Conservation (phyloP, 2,329 filamentous ascomycete genomes). For the Aspergillus sp. region DNA sequence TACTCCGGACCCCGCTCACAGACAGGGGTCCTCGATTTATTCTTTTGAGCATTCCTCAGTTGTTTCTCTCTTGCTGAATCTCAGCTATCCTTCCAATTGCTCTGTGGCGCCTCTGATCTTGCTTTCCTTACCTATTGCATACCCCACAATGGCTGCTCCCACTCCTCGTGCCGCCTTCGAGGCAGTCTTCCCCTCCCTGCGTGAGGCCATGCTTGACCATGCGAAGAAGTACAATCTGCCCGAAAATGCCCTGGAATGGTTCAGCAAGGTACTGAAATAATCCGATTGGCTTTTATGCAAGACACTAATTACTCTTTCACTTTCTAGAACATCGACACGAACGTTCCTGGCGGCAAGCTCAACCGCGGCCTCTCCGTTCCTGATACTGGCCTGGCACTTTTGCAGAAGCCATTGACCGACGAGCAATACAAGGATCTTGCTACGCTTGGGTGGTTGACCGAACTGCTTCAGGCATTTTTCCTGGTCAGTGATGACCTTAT, state of each 20-base stretch:
- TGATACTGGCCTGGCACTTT: conserved; percentile 81
- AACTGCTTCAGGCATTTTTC: conserved; percentile 98
- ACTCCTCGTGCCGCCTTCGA: conserved; percentile 76
- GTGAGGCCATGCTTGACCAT: conserved; percentile 77
- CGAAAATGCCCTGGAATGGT: conserved; percentile 78
- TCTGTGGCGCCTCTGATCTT: neutral
- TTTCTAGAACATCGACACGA: conserved; percentile 63
- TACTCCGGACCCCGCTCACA: conserved; percentile 5
- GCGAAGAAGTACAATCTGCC: conserved; percentile 82
- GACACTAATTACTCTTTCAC: neutral
- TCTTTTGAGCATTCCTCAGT: neutral
- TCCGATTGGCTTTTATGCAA: too few species aligned
- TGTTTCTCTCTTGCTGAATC: neutral
- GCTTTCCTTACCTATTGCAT: neutral
- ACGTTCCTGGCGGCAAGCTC: conserved; percentile 92
- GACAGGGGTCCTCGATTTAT: neutral
- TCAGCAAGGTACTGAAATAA: conserved; percentile 63
- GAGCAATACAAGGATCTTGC: conserved; percentile 87
- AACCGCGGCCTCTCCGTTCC: conserved; percentile 98
- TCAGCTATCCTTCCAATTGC: neutral
- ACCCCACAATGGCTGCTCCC: conserved; percentile 64
- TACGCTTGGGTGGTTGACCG: conserved; percentile 93
- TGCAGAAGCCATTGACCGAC: conserved; percentile 68
- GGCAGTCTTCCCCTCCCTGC: conserved; percentile 80
- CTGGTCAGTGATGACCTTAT: conserved; percentile 98